These are phyloP conservation scores for Leccinum rimulosum DNA, from an alignment of 768 basidiomycete genomes.

Conservation along the genomic window DNA sequence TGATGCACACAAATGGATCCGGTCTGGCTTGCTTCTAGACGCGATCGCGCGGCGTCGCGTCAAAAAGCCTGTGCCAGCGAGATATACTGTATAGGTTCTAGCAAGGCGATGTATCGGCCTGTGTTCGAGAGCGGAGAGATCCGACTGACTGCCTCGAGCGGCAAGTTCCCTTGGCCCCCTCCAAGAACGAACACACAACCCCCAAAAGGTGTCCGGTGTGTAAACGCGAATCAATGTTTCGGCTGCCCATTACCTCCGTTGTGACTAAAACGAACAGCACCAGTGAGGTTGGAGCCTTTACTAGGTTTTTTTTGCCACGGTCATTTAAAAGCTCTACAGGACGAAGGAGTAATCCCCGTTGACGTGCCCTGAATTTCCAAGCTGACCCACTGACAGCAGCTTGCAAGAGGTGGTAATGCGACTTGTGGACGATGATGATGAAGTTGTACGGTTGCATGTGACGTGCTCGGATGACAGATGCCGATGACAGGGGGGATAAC, in stretches of 20 bases:
- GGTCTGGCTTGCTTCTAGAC: conserved; percentile 2
- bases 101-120: background rate
- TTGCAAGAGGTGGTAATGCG: conserved; percentile 10
- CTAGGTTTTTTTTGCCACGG: conserved; percentile 14
- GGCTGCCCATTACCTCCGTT: background rate
- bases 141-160: background rate
- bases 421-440: conserved; percentile 13
- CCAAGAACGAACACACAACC: background rate
- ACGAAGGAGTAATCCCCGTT: conserved; percentile 32
- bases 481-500: conserved; percentile 10
- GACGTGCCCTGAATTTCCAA: conserved; percentile 27
- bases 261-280: background rate
- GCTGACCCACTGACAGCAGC: conserved; percentile 15
- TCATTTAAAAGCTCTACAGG: conserved; percentile 18
- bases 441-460: conserved; percentile 8
- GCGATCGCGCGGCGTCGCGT: conserved; percentile 7
- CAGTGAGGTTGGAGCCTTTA: conserved; percentile 2
- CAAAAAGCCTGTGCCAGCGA: conserved; percentile 1
- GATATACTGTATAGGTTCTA: background rate
- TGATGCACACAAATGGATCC: conserved; percentile 1
- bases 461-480: conserved; percentile 9
- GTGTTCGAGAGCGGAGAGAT: background rate
- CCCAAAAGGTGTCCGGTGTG: background rate
- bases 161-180: background rate
- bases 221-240: conserved; percentile 1